Conservation (phyloP, 352 stramenopile genomes). For the Thalassiosira oceanica region DNA sequence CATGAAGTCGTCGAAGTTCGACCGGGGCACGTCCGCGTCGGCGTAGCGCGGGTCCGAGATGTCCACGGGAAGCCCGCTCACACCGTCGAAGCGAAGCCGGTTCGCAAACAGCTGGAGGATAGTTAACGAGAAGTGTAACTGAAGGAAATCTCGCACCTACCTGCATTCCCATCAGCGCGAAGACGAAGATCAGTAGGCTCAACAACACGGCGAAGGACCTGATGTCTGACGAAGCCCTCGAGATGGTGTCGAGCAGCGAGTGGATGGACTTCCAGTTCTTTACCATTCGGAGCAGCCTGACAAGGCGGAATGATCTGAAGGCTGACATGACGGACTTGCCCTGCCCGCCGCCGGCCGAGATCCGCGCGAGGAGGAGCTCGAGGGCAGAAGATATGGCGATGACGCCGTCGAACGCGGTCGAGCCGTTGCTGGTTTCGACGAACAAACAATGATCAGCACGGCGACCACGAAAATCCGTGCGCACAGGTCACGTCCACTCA, state of each 20-base stretch:
- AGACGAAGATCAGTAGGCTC: slow-evolving; percentile 94
- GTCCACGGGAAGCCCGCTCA: slow-evolving; percentile 62
- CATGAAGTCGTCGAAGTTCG: slow-evolving; percentile 89
- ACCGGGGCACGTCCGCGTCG: slow-evolving; percentile 39
- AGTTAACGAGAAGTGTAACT: slow-evolving; percentile 1
- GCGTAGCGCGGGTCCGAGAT: slow-evolving; percentile 78
- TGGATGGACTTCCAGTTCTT: slow-evolving; percentile 89
- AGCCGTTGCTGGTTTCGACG: slow-evolving; percentile 19
- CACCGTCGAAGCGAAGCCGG: slow-evolving; percentile 88
- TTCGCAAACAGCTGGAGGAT: slow-evolving; percentile 93
- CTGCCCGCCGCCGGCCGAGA: slow-evolving; percentile 7
- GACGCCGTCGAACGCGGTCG: slow-evolving; percentile 51
- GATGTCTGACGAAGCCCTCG: slow-evolving; percentile 88
- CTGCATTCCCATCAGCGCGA: slow-evolving; percentile 78
- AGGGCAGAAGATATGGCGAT: slow-evolving; percentile 39
- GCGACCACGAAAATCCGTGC: too few species aligned
- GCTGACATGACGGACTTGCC: slow-evolving; percentile 76
- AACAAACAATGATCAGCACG: too few species aligned
- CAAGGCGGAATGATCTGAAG: slow-evolving; percentile 87
- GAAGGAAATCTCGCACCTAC: neutral
- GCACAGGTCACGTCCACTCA: too few species aligned
- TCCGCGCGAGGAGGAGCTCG: slow-evolving; percentile 41
- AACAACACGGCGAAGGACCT: slow-evolving; percentile 92
- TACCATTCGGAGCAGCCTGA: slow-evolving; percentile 92
- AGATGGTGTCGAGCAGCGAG: slow-evolving; percentile 89